Evolutionary conservation across 306 rosid species (phyloP).

Genomic region (Leucaena leucocephala): DNA sequence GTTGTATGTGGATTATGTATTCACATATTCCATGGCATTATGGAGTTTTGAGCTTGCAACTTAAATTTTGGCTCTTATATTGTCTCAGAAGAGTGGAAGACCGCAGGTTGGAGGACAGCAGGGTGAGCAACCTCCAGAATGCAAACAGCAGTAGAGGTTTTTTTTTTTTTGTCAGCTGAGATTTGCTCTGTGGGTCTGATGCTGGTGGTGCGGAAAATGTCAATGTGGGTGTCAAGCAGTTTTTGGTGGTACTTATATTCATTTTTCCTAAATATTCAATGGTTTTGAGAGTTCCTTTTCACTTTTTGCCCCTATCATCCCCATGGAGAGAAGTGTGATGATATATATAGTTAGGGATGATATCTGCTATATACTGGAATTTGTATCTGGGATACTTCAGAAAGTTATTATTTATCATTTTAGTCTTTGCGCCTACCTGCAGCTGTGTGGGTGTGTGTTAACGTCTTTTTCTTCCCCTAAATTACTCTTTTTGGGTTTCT

Average conservation of each 20-base stretch:
- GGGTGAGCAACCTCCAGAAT: constrained; percentile 87
- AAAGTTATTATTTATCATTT: not conserved
- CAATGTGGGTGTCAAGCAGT: constrained; percentile 38
- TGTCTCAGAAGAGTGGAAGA: constrained; percentile 65
- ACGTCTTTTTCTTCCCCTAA: not conserved
- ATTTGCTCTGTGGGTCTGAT: constrained; percentile 31
- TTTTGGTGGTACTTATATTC: constrained; percentile 51
- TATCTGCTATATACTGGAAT: constrained; percentile 41
- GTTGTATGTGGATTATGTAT: not conserved
- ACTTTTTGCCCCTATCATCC: constrained; percentile 21
- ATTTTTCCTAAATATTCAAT: constrained; percentile 27
- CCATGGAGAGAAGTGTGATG: constrained; percentile 18
- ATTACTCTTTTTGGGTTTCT: not conserved
- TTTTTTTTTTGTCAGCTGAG: not conserved
- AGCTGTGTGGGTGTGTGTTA: not conserved
- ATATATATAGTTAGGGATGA: constrained; percentile 44
- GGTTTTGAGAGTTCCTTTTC: constrained; percentile 35
- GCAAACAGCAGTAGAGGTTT: constrained; percentile 76
- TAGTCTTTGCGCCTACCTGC: not conserved
- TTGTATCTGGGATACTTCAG: constrained; percentile 27
- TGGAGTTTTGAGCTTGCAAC: not conserved
- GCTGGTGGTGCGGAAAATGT: constrained; percentile 32
- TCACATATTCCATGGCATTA: not conserved
- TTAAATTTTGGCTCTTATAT: not conserved
- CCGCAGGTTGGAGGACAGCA: constrained; percentile 46